Conservation (phyloP, 2,329 filamentous ascomycete genomes). For the Dactylellina sp. region DNA sequence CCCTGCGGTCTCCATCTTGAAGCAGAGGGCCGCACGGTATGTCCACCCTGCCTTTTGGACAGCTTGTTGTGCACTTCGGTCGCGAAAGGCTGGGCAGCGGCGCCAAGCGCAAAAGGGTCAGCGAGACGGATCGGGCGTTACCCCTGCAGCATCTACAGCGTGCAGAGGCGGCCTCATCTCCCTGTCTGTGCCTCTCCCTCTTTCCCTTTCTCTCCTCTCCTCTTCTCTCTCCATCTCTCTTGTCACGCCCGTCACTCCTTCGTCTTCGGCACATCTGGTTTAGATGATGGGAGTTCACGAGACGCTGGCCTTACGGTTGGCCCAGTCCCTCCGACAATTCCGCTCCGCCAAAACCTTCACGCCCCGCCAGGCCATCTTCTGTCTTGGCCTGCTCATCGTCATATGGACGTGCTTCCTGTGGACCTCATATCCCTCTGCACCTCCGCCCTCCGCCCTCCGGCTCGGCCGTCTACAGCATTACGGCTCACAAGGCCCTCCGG, state of each 20-base stretch:
- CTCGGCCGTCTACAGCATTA: slow-evolving; percentile 53
- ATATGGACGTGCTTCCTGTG: slow-evolving; percentile 43
- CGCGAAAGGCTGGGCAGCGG: no score
- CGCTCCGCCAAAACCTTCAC: slow-evolving; percentile 45
- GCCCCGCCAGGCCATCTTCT: slow-evolving; percentile 47
- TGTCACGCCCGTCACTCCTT: neutral
- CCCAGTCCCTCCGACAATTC: slow-evolving; percentile 32
- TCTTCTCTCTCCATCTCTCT: slow-evolving; percentile 4
- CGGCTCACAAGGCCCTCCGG: slow-evolving; percentile 27
- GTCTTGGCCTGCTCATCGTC: slow-evolving; percentile 29
- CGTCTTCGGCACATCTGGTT: neutral
- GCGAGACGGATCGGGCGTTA: no score
- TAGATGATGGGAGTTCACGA: slow-evolving; percentile 27
- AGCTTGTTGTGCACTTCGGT: no score
- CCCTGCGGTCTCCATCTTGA: no score
- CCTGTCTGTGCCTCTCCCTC: no score
- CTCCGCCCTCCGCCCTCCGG: slow-evolving; percentile 37
- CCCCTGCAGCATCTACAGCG: no score
- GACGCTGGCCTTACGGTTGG: slow-evolving; percentile 12
- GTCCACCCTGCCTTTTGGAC: no score
- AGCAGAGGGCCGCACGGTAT: no score
- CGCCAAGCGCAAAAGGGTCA: no score
- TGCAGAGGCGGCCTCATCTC: neutral
- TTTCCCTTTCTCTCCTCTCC: neutral
- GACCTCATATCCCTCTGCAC: slow-evolving; percentile 31